These are phyloP conservation scores for Carex parvula DNA, from an alignment of 176 grass and related monocot genomes.

Conservation along the genomic window DNA sequence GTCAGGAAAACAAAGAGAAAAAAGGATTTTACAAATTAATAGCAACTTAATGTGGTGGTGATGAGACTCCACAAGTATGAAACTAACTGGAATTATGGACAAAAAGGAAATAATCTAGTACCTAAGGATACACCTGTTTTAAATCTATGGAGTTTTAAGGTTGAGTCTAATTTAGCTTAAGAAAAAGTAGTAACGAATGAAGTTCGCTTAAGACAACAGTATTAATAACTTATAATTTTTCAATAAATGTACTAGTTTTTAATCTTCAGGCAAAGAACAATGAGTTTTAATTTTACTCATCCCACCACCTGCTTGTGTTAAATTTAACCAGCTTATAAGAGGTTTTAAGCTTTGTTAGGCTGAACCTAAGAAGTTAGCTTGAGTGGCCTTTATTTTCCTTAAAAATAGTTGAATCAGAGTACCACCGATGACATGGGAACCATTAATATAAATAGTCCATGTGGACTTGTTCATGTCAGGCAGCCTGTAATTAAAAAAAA, in stretches of 20 bases:
- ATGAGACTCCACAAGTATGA: background rate
- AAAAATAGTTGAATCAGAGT: background rate
- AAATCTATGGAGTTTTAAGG: background rate
- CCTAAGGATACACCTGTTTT: background rate
- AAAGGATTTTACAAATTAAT: conserved; percentile 1
- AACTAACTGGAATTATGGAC: background rate
- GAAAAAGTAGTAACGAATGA: background rate
- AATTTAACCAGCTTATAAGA: background rate
- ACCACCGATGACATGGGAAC: background rate
- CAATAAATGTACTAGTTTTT: background rate
- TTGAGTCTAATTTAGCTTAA: background rate
- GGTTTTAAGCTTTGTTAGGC: background rate
- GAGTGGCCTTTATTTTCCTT: background rate
- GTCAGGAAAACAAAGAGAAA: background rate
- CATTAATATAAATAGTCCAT: background rate
- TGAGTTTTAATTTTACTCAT: background rate
- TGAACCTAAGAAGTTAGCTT: background rate
- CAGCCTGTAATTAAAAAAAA: background rate
- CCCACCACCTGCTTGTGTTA: background rate
- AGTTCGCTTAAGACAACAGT: conserved; percentile 1
- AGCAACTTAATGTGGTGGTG: background rate
- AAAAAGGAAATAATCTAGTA: background rate
- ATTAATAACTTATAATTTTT: background rate
- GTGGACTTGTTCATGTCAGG: background rate
- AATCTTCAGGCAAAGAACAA: background rate